Evolutionary conservation across 2,329 filamentous ascomycete species (phyloP), one percentile per base, ranked within the genome.

Genomic region (Elsinoe batatas): DNA sequence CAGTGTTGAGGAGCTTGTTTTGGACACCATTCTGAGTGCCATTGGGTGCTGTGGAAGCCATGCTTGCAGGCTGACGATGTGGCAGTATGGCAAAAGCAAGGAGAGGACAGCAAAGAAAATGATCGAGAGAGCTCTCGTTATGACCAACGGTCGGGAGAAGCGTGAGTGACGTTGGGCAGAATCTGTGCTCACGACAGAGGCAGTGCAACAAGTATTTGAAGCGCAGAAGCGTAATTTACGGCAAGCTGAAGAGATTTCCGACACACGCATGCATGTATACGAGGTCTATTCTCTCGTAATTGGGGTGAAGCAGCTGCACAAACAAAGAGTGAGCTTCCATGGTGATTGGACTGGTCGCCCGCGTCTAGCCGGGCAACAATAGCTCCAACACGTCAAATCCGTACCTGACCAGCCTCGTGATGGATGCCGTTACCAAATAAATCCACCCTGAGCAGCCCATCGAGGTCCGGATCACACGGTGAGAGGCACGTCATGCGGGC

Each of bases 1-100:
- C 75, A 62, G 75, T 72, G 54, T 82, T 78, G 49, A 83, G 73
- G 59, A 79, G 72, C 69, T 82, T 83, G 69, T 83, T 80, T 61
- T 74, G 72, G 35, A 57, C 43, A 42, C 61, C 61, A 53, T 61
- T 62, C 2, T 60, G 56, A 42, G 30, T 26, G 6, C 26, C 40
- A 20, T 47, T 50, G 43, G 44, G 13, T 46, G 32, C 18, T 37
- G 20, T 8, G 17, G 53, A 55, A 46, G 42, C 54, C 54, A 56
- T 56, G 30, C 17, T 26, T 37, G 54, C 26, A 13, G 17, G 18
- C 11, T 26, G 20, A 32, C 13, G 13, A 18, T 42, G 17, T 36
- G 17, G 22, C 8, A 49, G 26, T 26, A 18, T 49, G 26, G n/a
- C n/a, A 15, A 40, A 38, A 17, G 37, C 18, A 53, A 38, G 20